Conservation (phyloP, 306 rosid species). For the Casuarina glauca region DNA sequence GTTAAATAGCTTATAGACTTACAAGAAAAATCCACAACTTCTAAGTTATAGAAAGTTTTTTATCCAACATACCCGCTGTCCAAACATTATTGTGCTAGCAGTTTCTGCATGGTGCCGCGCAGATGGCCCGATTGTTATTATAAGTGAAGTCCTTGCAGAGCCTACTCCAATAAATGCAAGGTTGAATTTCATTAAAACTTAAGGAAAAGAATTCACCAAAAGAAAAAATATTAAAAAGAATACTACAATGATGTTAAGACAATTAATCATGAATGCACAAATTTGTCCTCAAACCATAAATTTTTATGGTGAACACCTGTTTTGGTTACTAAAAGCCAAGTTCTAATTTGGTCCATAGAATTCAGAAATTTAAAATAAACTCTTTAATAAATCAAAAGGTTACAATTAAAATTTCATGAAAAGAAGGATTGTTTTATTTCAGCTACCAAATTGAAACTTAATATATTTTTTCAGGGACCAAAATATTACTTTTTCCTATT, state of each 20-base stretch:
- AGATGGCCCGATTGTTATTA: conserved; percentile 66
- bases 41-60: not conserved
- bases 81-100: conserved; percentile 66
- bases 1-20: not conserved
- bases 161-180: conserved; percentile 34
- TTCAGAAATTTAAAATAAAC: too few relatives aligned
- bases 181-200: conserved; percentile 7
- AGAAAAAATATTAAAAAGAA: not conserved
- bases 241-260: not conserved
- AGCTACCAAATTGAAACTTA: not conserved
- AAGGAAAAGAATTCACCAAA: not conserved
- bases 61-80: conserved; percentile 61
- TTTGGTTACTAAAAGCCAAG: not conserved
- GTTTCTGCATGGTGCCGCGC: conserved; percentile 54
- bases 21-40: not conserved
- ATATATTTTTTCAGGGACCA: not conserved
- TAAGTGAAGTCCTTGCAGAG: conserved; percentile 74
- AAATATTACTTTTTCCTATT: not conserved
- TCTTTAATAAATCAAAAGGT: too few relatives aligned
- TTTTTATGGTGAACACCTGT: not conserved
- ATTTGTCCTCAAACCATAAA: not conserved
- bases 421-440: not conserved
- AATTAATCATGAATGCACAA: not conserved
- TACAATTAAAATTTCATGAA: too few relatives aligned
- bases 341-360: too few relatives aligned